A percentile compares a stretch with the other conserved stretches of the same genome.
Conservation (phyloP, 331 rosid genomes). For the Saraca asoca region DNA sequence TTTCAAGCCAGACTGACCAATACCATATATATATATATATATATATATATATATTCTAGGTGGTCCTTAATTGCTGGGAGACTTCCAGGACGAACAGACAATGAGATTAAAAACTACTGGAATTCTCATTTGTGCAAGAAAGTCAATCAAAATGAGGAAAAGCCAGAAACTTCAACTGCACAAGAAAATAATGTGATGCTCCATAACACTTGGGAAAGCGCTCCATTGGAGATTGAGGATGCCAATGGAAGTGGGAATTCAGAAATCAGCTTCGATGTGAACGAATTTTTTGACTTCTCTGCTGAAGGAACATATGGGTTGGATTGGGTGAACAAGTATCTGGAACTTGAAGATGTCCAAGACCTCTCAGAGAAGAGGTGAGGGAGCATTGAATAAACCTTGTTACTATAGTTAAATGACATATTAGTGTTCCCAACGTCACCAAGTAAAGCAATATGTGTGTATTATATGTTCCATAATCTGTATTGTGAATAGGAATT, state of each 20-base stretch:
- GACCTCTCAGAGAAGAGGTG: slow-evolving; percentile 18
- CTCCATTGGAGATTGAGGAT: slow-evolving; percentile 24
- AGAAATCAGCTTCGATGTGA: slow-evolving; percentile 46
- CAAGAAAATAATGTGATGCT: slow-evolving; percentile 19
- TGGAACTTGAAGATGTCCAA: slow-evolving; percentile 47
- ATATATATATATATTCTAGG: slow-evolving; percentile 27
- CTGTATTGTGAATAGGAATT: no score
- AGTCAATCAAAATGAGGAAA: slow-evolving; percentile 33
- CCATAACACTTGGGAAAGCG: slow-evolving; percentile 16
- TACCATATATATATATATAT: not conserved
- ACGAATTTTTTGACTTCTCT: slow-evolving; percentile 58
- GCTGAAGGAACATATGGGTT: slow-evolving; percentile 41
- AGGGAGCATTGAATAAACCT: not conserved
- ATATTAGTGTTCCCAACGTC: not conserved
- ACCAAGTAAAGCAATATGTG: not conserved
- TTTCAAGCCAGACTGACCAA: not conserved
- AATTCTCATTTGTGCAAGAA: slow-evolving; percentile 84
- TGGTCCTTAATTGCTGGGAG: slow-evolving; percentile 86
- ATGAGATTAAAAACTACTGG: slow-evolving; percentile 79
- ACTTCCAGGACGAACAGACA: slow-evolving; percentile 82
- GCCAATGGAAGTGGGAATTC: slow-evolving; percentile 24
- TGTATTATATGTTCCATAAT: no score
- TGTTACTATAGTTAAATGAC: not conserved
- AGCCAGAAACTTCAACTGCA: slow-evolving; percentile 17
- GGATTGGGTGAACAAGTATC: slow-evolving; percentile 62